These are phyloP conservation scores for Anisodus acutangulus DNA, from an alignment of 257 asterid species.

Conservation along the genomic window DNA sequence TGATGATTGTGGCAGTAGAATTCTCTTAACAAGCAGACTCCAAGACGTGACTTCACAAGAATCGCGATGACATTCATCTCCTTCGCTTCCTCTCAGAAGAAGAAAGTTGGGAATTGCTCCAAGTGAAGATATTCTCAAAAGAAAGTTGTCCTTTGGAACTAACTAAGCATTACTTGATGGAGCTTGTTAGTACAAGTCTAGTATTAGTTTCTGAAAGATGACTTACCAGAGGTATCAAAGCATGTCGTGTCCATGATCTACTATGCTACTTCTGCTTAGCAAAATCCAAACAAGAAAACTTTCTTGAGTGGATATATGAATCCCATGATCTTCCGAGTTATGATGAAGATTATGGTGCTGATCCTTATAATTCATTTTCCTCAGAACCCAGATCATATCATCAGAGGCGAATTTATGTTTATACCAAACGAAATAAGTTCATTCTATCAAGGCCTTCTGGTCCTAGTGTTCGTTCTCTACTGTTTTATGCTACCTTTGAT, in stretches of 20 bases:
- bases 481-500: background rate
- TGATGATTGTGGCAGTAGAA: background rate
- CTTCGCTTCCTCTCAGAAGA: background rate
- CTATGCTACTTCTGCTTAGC: conserved; percentile 1
- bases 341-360: background rate
- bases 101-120: background rate
- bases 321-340: no score
- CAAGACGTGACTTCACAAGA: background rate
- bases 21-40: background rate
- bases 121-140: background rate
- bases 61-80: background rate
- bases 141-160: background rate
- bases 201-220: background rate
- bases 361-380: background rate
- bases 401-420: background rate
- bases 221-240: background rate
- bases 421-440: background rate
- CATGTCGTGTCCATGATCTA: no score
- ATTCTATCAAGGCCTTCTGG: background rate
- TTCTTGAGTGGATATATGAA: background rate
- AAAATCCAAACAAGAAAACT: conserved; percentile 23
- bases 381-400: background rate
- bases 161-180: background rate
- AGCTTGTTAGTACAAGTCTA: conserved; percentile 24
- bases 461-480: background rate